A percentile compares a stretch with the other conserved stretches of the same genome.
Conservation (phyloP, 2,329 filamentous ascomycete species). For the Cercospora sp. region DNA sequence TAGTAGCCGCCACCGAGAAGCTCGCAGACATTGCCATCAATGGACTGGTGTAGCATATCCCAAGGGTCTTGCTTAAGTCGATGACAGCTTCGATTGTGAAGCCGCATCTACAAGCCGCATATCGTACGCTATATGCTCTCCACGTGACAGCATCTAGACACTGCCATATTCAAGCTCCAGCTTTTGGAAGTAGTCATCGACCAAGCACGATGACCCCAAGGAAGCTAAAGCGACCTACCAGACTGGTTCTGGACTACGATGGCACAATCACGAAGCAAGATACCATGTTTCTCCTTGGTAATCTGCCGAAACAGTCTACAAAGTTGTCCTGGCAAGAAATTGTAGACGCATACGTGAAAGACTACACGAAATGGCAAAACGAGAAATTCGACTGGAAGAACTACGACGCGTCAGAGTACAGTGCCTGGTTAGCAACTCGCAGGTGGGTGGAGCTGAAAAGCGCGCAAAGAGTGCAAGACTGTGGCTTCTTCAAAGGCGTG, state of each 20-base stretch:
- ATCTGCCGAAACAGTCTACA: slow-evolving; percentile 37
- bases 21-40: neutral
- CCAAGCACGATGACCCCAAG: slow-evolving; percentile 14
- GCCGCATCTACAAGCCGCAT: slow-evolving; percentile 9
- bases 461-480: slow-evolving; percentile 42
- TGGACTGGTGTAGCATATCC: neutral
- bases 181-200: neutral
- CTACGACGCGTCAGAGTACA: slow-evolving; percentile 40
- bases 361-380: slow-evolving; percentile 41
- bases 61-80: neutral
- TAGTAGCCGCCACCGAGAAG: neutral
- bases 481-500: slow-evolving; percentile 44
- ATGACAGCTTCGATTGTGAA: slow-evolving; percentile 13
- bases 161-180: neutral
- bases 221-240: slow-evolving; percentile 20
- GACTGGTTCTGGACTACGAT: slow-evolving; percentile 49
- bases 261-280: slow-evolving; percentile 49
- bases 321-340: slow-evolving; percentile 40
- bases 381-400: slow-evolving; percentile 32
- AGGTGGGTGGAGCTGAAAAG: slow-evolving; percentile 44
- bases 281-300: slow-evolving; percentile 46
- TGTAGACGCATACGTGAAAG: slow-evolving; percentile 45
- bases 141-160: slow-evolving; percentile 6
- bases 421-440: slow-evolving; percentile 41
- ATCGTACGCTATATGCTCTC: slow-evolving; percentile 4